These are phyloP conservation scores for Hypericum perforatum DNA, from an alignment of 345 rosid genomes.

Conservation along the genomic window DNA sequence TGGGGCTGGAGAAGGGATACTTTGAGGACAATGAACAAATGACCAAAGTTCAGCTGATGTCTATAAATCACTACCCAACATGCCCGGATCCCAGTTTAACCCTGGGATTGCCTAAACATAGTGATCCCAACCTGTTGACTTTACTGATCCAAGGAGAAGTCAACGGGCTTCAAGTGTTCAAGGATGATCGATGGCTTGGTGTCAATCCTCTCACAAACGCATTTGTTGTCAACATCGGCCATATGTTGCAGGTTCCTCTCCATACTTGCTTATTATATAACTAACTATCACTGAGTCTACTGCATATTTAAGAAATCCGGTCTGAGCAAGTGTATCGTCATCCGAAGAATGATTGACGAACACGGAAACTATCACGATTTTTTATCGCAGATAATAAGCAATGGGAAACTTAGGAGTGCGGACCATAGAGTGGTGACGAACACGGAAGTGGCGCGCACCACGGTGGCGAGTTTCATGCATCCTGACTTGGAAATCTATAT, in stretches of 20 bases:
- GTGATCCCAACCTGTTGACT: constrained; percentile 22
- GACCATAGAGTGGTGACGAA: constrained; percentile 16
- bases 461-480: constrained; percentile 12
- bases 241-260: not conserved
- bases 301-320: too few relatives aligned
- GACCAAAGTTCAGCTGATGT: constrained; percentile 8
- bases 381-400: too few relatives aligned
- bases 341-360: too few relatives aligned
- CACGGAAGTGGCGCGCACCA: constrained; percentile 11
- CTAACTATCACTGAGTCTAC: too few relatives aligned
- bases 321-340: too few relatives aligned
- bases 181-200: constrained; percentile 25
- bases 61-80: constrained; percentile 23
- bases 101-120: constrained; percentile 25
- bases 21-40: constrained; percentile 7
- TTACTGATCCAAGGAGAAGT: constrained; percentile 25
- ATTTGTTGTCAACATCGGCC: constrained; percentile 28
- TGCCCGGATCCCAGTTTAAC: constrained; percentile 34
- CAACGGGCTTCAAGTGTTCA: constrained; percentile 29
- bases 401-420: constrained; percentile 19
- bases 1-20: constrained; percentile 20
- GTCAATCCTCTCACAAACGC: constrained; percentile 26
- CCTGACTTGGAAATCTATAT: constrained; percentile 7
- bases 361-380: too few relatives aligned
- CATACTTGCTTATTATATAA: too few relatives aligned